Base-by-base conservation (phyloP, 2,329 filamentous ascomycete species). In the Colletotrichum agaves region DNA sequence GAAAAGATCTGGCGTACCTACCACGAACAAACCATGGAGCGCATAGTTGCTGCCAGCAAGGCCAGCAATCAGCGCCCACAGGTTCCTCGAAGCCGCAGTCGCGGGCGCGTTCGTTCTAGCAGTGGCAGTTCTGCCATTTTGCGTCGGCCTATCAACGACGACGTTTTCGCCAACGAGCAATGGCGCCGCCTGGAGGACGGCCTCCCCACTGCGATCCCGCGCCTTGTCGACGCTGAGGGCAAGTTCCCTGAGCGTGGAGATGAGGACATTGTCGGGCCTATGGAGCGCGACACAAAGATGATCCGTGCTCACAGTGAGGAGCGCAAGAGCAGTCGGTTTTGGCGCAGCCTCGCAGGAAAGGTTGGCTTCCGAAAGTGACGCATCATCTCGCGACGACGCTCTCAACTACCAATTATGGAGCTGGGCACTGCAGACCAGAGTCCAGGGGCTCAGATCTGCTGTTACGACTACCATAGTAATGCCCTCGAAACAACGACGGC, bases 161-260 rank as follows among this genome's bases (percentile, higher is more conserved):
- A 81, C 63, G 73, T 78, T 11, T 80, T 83, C 67, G 80, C 79
- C 0, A 81, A 76, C 10, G 72, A 81, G 64, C 80, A 84, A 71
- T 83, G 79, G 79, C 76, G 76, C 31, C 78, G 79, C 67, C 78
- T 87, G 46, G 84, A 86, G 61, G 86, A 88, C 61, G 80, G 85
- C 65, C 82, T 90, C 33, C 84, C 90, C 46, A 87, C 87, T 67
- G 88, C 87, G 63, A 88, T 94, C 71, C 91, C 91, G 0, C 85
- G 87, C 27, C 87, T 94, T 72, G 83, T 90, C 70, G 89, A 92
- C 75, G 84, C 90, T 75, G 86, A 91, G 70, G 91, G 92, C 75
- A 97, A 98, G 78, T 98, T 97, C 74, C 94, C 94, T 23, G 89
- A 91, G 73, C 87, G 95, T 35, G 94, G 94, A 59, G 94, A 97